Base-by-base conservation (phyloP, 139 green algal genomes). In the Zygnema cylindricum region DNA sequence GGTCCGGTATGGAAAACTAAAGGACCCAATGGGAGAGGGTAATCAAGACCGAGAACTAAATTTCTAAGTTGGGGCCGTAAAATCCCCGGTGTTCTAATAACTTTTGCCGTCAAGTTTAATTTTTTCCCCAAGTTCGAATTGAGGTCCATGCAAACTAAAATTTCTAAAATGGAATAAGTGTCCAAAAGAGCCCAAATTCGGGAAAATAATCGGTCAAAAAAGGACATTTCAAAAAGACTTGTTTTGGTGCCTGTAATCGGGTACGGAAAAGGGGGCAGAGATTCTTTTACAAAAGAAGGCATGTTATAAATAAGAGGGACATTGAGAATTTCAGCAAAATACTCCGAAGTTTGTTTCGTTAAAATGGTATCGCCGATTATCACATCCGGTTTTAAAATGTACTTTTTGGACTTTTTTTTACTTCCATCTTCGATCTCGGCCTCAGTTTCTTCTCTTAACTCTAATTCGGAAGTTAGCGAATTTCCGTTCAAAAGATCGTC, bases 161-260 rank as follows among this genome's bases (percentile, higher is more conserved):
- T 3, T 16, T 79, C 36, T 23, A 79, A 25, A 16, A 79, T 79
- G 16, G 38, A 41, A 43, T 41, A 43, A 7, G 21, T 11, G 11
- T 79, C 36, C 11, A 79, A 79, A 43, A 79, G 7, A 23, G 36
- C 3, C 71, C 71, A 79, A 16, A 43, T 3, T 16, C 38, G 36
- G 71, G 36, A 3, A 7, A 54, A 40, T 3, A 3, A 43, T 23
- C 71, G 36, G 71, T 79, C 71, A 25, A 16, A 3, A 3, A 79
- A 79, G 3, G 36, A 41, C 71, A 79, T 79, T 43, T 79, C 71
- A 79, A 54, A 79, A 43, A 79, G 71, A 41, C 71, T 43, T 23
- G 16, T 16, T 43, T 79, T 79, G 3, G 36, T 79, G 3, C 71
- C 71, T 40, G 38, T 54, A 16, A 79, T 41, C 21, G 71, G 71